phyloP scores from a whole-genome alignment of 495 filamentous ascomycete genomes.

The Amorphotheca resinae region DNA sequence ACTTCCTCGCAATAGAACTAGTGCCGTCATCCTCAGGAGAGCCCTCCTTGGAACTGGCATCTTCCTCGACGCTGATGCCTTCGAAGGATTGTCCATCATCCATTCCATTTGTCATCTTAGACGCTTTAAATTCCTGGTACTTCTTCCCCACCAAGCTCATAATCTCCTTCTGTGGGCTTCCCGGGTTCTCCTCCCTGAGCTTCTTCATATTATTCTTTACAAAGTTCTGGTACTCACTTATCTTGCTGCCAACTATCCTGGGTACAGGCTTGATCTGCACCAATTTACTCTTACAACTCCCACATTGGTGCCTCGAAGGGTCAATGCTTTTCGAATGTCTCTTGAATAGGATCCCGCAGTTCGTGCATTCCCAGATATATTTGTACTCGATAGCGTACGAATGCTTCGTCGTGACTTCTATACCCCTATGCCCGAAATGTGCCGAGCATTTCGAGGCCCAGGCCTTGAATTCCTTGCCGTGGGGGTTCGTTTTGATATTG shows the following conservation, averaged over 20 bases:
- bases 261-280: slow-evolving; percentile 72
- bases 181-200: slow-evolving; percentile 40
- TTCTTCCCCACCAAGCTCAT: slow-evolving; percentile 43
- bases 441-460: slow-evolving; percentile 38
- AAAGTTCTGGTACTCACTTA: slow-evolving; percentile 51
- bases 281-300: slow-evolving; percentile 51
- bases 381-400: slow-evolving; percentile 79
- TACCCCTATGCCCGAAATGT: slow-evolving; percentile 35
- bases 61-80: neutral
- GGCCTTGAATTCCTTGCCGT: slow-evolving; percentile 71
- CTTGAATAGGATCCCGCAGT: slow-evolving; percentile 54
- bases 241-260: slow-evolving; percentile 23
- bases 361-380: slow-evolving; percentile 73
- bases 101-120: slow-evolving; percentile 4
- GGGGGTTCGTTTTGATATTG: slow-evolving; percentile 52
- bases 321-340: slow-evolving; percentile 79
- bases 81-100: neutral
- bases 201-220: slow-evolving; percentile 49
- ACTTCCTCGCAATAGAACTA: slow-evolving; percentile 5
- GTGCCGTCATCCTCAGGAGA: neutral
- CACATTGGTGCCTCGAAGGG: slow-evolving; percentile 50
- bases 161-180: slow-evolving; percentile 46
- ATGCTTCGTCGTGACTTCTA: slow-evolving; percentile 79
- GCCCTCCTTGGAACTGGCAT: neutral
- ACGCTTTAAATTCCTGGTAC: slow-evolving; percentile 33